These are phyloP conservation scores for Moniliophthora roreri DNA, from an alignment of 1,284 basidiomycete genomes.

Conservation along the genomic window DNA sequence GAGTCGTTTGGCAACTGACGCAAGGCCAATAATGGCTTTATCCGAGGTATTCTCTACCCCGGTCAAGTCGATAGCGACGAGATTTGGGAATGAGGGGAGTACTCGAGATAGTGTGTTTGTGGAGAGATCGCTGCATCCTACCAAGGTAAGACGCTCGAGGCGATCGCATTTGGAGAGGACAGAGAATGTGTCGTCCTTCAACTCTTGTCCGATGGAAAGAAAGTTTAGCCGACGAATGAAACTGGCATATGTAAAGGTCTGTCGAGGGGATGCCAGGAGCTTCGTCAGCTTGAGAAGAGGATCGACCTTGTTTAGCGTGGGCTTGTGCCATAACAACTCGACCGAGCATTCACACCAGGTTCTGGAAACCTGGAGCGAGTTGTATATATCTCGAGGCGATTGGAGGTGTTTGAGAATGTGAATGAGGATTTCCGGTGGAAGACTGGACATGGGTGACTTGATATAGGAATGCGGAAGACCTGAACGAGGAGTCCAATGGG, in stretches of 20 bases:
- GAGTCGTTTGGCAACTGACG: constrained; percentile 69
- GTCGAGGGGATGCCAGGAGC: constrained; percentile 56
- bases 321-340: constrained; percentile 95
- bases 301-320: constrained; percentile 69
- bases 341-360: constrained; percentile 96
- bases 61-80: constrained; percentile 90
- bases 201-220: constrained; percentile 66
- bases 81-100: constrained; percentile 68
- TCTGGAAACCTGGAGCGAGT: constrained; percentile 81
- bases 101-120: constrained; percentile 69
- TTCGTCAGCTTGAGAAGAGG: constrained; percentile 80
- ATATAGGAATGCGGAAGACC: constrained; percentile 25
- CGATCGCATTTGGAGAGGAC: constrained; percentile 78
- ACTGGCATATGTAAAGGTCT: constrained; percentile 85
- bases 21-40: constrained; percentile 69
- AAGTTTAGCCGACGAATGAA: constrained; percentile 95
- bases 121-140: constrained; percentile 77
- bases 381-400: constrained; percentile 71
- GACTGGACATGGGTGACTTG: constrained; percentile 50
- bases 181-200: constrained; percentile 80
- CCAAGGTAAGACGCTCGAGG: constrained; percentile 90
- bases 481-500: constrained; percentile 59
- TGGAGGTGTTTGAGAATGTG: constrained; percentile 89
- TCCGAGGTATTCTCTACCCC: constrained; percentile 73
- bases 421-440: constrained; percentile 93